A percentile compares a stretch with the other conserved stretches of the same genome.
Evolutionary conservation across 208 protist species (phyloP).

Genomic region (Crithidia fasciculata): DNA sequence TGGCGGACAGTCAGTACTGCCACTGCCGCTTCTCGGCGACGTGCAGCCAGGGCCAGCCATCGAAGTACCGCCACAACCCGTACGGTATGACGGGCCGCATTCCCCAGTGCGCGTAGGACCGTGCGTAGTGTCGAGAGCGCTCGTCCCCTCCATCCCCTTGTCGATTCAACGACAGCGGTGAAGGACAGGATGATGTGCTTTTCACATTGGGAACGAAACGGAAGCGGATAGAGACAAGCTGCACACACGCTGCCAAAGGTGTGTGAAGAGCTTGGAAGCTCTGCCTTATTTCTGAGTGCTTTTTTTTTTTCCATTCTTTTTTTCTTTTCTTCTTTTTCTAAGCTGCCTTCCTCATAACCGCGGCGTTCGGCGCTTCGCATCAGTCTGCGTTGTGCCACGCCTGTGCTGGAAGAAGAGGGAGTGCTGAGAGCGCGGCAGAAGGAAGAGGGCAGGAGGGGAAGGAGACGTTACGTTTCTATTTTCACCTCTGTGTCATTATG

Average conservation of each 20-base stretch:
- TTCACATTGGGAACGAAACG: too few species aligned
- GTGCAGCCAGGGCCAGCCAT: constrained; percentile 62
- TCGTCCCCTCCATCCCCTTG: too few species aligned
- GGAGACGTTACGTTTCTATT: not conserved
- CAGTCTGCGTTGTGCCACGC: not conserved
- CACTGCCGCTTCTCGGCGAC: constrained; percentile 56
- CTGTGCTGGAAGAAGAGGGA: constrained; percentile 9
- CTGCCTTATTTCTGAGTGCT: not conserved
- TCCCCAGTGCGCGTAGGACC: constrained; percentile 24
- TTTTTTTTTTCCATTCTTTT: constrained; percentile 7
- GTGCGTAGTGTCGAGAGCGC: too few species aligned
- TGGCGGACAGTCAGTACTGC: constrained; percentile 28
- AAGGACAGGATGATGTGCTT: too few species aligned
- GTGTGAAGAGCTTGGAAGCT: not conserved
- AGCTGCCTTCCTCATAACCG: constrained; percentile 2
- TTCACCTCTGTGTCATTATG: not conserved
- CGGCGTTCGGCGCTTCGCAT: not conserved
- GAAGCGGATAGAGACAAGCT: too few species aligned
- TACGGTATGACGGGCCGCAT: constrained; percentile 55
- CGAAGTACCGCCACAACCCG: constrained; percentile 88
- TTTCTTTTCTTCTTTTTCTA: constrained; percentile 1
- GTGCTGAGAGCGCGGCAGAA: not conserved
- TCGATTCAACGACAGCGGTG: too few species aligned
- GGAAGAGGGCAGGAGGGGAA: not conserved
- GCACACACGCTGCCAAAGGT: too few species aligned